A percentile compares a stretch with the other conserved stretches of the same genome.
phyloP scores from a whole-genome alignment of 768 basidiomycete species.

The Chalciporus pseudorubinellus region DNA sequence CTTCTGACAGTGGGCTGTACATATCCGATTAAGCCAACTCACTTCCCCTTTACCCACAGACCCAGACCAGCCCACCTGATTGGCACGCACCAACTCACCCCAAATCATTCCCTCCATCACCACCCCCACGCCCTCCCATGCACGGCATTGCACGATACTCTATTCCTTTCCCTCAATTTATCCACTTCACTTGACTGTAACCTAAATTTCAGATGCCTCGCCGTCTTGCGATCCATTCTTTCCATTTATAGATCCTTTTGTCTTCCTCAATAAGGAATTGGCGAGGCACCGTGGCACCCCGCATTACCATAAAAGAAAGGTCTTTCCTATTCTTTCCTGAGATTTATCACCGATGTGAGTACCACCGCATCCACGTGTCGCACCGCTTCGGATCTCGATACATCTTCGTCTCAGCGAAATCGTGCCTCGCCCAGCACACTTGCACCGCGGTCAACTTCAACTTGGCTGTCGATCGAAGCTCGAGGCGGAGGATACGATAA shows the following conservation, averaged over 20 bases:
- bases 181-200: background rate
- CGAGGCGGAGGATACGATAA: background rate
- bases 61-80: constrained; percentile 14
- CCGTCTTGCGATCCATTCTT: background rate
- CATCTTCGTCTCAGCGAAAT: constrained; percentile 11
- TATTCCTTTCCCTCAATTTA: background rate
- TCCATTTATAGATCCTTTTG: constrained; percentile 14
- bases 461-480: background rate
- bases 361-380: constrained; percentile 21
- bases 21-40: constrained; percentile 6
- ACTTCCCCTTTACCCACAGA: constrained; percentile 28
- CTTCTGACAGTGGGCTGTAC: constrained; percentile 24
- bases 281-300: constrained; percentile 26
- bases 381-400: constrained; percentile 22
- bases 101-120: constrained; percentile 20
- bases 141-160: background rate
- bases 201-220: background rate
- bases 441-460: constrained; percentile 22
- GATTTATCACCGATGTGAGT: constrained; percentile 28
- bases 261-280: constrained; percentile 14
- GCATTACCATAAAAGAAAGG: constrained; percentile 25
- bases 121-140: constrained; percentile 22
- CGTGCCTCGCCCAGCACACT: constrained; percentile 10
- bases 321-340: constrained; percentile 14
- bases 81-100: constrained; percentile 21